Evolutionary conservation across 768 basidiomycete genomes (phyloP).

Genomic region (Xanthoconium stramineum): DNA sequence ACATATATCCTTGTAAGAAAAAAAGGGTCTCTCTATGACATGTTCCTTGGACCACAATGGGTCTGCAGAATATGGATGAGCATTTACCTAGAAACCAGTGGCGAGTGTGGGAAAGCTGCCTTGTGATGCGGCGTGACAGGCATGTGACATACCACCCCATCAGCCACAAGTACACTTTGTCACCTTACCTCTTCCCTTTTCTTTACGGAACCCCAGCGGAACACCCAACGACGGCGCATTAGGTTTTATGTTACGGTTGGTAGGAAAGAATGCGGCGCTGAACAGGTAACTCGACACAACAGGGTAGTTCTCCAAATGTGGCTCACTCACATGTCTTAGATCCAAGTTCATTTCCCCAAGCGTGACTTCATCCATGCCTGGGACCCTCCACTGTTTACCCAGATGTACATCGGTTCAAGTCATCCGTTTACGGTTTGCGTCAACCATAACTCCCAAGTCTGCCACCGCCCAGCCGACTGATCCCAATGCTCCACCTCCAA

Average conservation of each 20-base stretch:
- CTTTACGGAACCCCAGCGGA: conserved; percentile 8
- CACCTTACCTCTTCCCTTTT: neutral
- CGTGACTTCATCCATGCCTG: neutral
- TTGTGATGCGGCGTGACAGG: conserved; percentile 9
- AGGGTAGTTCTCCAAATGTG: neutral
- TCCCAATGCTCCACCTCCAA: conserved; percentile 26
- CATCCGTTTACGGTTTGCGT: conserved; percentile 21
- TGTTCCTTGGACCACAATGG: neutral
- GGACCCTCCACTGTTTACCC: neutral
- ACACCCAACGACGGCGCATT: conserved; percentile 8
- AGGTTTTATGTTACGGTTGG: conserved; percentile 39
- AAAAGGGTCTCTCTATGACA: neutral
- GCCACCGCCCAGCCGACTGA: conserved; percentile 13
- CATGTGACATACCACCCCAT: neutral
- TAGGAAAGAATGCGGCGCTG: conserved; percentile 36
- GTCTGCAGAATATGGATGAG: neutral
- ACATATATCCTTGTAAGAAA: neutral
- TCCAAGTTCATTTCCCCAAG: conserved; percentile 14
- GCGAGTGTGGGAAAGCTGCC: neutral
- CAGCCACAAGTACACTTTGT: neutral
- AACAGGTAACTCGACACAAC: conserved; percentile 32
- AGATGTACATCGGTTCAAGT: neutral
- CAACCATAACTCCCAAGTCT: conserved; percentile 29
- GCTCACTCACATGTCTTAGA: conserved; percentile 13
- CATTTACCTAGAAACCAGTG: neutral